phyloP scores from a whole-genome alignment of 441 rosid genomes.

The Gossypium davidsonii region DNA sequence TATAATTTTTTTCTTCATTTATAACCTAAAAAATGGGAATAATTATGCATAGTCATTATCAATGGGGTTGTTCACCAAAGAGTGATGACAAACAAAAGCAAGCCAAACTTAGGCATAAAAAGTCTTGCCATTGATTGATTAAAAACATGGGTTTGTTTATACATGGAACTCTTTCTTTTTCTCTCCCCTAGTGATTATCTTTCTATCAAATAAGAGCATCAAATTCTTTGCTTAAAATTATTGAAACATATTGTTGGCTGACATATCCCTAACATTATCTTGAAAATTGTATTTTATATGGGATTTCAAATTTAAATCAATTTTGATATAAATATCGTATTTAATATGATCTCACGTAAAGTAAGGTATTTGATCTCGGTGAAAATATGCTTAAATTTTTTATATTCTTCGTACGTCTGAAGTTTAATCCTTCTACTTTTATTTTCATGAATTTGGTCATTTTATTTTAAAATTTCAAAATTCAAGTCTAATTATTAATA shows the following conservation, averaged over 20 bases:
- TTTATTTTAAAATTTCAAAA: too few relatives aligned
- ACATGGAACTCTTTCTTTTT: neutral
- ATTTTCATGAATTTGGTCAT: too few relatives aligned
- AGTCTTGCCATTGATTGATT: conserved; percentile 7
- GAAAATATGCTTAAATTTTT: too few relatives aligned
- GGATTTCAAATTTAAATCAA: too few relatives aligned
- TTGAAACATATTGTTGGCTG: conserved; percentile 9
- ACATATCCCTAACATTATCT: conserved; percentile 14
- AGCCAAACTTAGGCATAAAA: conserved; percentile 10
- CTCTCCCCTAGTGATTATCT: neutral
- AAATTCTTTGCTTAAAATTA: conserved; percentile 1
- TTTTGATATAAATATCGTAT: too few relatives aligned
- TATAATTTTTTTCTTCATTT: neutral
- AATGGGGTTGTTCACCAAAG: neutral
- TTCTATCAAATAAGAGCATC: neutral
- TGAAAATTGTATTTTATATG: too few relatives aligned
- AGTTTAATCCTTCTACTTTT: too few relatives aligned
- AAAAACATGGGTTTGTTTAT: conserved; percentile 6
- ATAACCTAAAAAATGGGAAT: neutral
- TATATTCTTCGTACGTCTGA: too few relatives aligned
- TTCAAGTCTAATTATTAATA: too few relatives aligned
- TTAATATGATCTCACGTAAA: too few relatives aligned
- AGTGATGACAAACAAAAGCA: conserved; percentile 8
- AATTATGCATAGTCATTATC: neutral
- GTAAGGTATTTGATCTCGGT: too few relatives aligned